Evolutionary conservation across 2,329 filamentous ascomycete genomes (phyloP), one percentile per base, ranked within the genome.

Genomic region (Penicillium digitatum): DNA sequence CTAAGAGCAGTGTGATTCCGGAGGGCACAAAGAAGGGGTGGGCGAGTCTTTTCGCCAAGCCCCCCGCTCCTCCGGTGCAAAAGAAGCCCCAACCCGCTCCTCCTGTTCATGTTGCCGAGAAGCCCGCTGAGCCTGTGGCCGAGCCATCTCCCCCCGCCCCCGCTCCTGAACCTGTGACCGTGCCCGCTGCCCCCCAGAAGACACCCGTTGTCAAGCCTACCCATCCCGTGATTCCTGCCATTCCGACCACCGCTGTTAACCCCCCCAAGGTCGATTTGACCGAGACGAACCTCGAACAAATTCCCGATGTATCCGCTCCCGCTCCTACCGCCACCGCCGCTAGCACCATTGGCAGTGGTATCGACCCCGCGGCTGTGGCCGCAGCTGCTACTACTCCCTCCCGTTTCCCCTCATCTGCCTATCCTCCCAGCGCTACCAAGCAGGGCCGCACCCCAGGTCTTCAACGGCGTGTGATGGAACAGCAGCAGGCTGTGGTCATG

Each of bases 401-500:
- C 26, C 84, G 87, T 57, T 79, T 85, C 38, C 80, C 84, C 39
- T 74, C 87, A 50, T 88, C 87, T 68, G 89, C 89, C 51, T 95
- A 84, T 72, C 89, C 88, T 47, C 82, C 89, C n/a, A 88, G 87
- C 47, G 90, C 90, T 26, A 80, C 89, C 66, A 96, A 95, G 62
- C 69, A 70, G 51, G 78, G 89, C 57, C 88, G 93, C 58, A 86
- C 85, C 52, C 84, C 90, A 20, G 92, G 87, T 76, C 90, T 88
- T 74, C 88, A 95, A 72, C 86, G 93, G 62, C 88, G 90, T 67
- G 82, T 96, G 51, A 81, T 95, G 68, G 92, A 97, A 66, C 94
- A 99, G 72, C 92, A 96, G 74, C 94, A 99, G 77, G 90, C 94
- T 56, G 94, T 99, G 38, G 91, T 96, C 62, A 96, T 99, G 93